Evolutionary conservation across 495 filamentous ascomycete species (phyloP), one percentile per base, ranked within the genome.

Genomic region (Penicillium psychrofluorescens): DNA sequence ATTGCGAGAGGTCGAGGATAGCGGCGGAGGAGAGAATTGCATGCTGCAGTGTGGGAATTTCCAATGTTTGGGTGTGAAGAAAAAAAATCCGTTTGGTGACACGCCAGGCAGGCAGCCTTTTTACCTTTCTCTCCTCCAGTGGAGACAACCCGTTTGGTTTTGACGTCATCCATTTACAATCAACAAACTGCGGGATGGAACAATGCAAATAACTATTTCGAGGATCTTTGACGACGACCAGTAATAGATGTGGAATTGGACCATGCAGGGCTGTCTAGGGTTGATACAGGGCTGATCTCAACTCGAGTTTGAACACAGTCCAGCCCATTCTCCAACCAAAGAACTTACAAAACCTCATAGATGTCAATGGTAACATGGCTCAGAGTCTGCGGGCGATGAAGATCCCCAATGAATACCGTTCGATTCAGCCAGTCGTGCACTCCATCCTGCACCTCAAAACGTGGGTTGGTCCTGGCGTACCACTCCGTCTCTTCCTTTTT

Each of bases 341-440:
- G 22, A 22, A 22, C n/a, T 39, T 27, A 48, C 30, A 43, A 35
- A 36, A 48, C 46, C 1, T 34, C 36, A 12, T 43, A 48, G 7
- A 43, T 36, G 35, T 48, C 46, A 48, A 48, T 48, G 6, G 35
- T 43, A 31, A 48, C 46, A 43, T 48, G 46, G 11, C 37, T 35
- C 12, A 30, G 40, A 15, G 16, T 35, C 16, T 8, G n/a, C 0
- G 36, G 40, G 15, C 36, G 41, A 35, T 32, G 46, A 39, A 48
- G 36, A 11, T 48, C 46, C 11, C 40, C 46, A 22, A 48, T 40
- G 39, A 48, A 43, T 5, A 48, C 11, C 6, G 46, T 48, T 2
- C 46, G 36, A 36, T 48, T 48, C 13, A 48, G 30, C 46, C 46
- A 48, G 4, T 10, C 35, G 38, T 43, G 29, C 8, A 30, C 10